phyloP scores from a whole-genome alignment of 2,329 filamentous ascomycete genomes.

The Metarhizium robertsii region DNA sequence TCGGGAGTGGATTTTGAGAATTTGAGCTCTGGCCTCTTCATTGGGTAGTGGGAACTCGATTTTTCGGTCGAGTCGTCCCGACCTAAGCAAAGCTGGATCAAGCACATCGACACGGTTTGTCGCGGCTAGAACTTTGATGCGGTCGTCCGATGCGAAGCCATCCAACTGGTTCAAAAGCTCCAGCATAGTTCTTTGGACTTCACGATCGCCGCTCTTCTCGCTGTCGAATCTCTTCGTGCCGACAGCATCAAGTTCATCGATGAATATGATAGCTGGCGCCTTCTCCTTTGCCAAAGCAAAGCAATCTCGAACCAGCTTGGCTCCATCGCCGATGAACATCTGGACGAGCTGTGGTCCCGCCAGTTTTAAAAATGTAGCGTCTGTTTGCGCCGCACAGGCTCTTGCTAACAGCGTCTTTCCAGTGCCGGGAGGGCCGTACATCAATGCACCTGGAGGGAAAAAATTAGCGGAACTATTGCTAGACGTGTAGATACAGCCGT shows the following conservation, averaged over 20 bases:
- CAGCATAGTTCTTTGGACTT: constrained; percentile 98
- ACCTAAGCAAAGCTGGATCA: constrained; percentile 83
- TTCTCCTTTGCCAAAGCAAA: constrained; percentile 98
- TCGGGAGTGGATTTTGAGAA: constrained; percentile 91
- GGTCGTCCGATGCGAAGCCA: constrained; percentile 92
- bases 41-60: constrained; percentile 98
- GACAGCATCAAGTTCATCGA: constrained; percentile 96
- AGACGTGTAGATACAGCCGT: not conserved
- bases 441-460: constrained; percentile 78
- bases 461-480: not conserved
- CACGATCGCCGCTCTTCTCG: constrained; percentile 93
- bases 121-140: constrained; percentile 91
- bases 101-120: constrained; percentile 93
- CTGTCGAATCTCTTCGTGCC: constrained; percentile 98
- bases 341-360: constrained; percentile 96
- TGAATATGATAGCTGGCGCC: constrained; percentile 98
- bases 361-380: constrained; percentile 97
- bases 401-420: constrained; percentile 88
- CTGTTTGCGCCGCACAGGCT: constrained; percentile 94
- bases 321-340: constrained; percentile 99
- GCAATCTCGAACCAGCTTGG: constrained; percentile 93
- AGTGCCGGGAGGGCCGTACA: constrained; percentile 92
- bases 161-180: constrained; percentile 97
- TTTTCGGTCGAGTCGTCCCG: constrained; percentile 88
- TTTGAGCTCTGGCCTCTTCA: constrained; percentile 94